Evolutionary conservation across 306 rosid species (phyloP).

Genomic region (Acmispon strigosus): DNA sequence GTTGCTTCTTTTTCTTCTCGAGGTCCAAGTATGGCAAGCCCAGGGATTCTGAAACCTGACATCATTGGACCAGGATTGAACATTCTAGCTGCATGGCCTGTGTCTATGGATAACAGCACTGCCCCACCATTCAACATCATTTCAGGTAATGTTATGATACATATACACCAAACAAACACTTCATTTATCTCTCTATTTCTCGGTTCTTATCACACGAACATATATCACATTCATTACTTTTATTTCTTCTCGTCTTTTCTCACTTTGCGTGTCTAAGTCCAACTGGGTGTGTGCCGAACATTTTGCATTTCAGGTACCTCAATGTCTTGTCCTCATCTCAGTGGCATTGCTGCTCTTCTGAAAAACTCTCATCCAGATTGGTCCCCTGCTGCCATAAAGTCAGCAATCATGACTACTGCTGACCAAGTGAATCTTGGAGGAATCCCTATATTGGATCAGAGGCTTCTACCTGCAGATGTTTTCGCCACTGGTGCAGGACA

Average conservation of each 20-base stretch:
- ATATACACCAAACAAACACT: too few relatives aligned
- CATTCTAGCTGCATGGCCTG: slow-evolving; percentile 55
- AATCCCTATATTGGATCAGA: slow-evolving; percentile 21
- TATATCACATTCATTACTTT: too few relatives aligned
- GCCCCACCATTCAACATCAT: slow-evolving; percentile 21
- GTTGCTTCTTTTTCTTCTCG: slow-evolving; percentile 50
- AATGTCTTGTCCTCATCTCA: slow-evolving; percentile 53
- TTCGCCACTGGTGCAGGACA: slow-evolving; percentile 55
- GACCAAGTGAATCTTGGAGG: slow-evolving; percentile 13
- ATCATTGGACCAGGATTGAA: slow-evolving; percentile 46
- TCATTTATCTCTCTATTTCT: too few relatives aligned
- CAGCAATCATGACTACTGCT: slow-evolving; percentile 45
- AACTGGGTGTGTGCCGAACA: too few relatives aligned
- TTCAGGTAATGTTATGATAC: slow-evolving; percentile 15
- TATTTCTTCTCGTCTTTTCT: too few relatives aligned
- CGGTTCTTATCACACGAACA: too few relatives aligned
- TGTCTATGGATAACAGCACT: slow-evolving; percentile 19
- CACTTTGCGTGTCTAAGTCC: too few relatives aligned
- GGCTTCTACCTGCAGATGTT: slow-evolving; percentile 25
- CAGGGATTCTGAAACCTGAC: slow-evolving; percentile 54
- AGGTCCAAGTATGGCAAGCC: slow-evolving; percentile 42
- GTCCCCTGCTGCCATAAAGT: slow-evolving; percentile 61
- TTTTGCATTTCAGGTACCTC: slow-evolving; percentile 30
- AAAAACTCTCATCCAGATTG: slow-evolving; percentile 54
- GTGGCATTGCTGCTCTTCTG: slow-evolving; percentile 51